A percentile compares a stretch with the other conserved stretches of the same genome.
phyloP scores from a whole-genome alignment of 768 basidiomycete species.

The Tulasnella sp. region DNA sequence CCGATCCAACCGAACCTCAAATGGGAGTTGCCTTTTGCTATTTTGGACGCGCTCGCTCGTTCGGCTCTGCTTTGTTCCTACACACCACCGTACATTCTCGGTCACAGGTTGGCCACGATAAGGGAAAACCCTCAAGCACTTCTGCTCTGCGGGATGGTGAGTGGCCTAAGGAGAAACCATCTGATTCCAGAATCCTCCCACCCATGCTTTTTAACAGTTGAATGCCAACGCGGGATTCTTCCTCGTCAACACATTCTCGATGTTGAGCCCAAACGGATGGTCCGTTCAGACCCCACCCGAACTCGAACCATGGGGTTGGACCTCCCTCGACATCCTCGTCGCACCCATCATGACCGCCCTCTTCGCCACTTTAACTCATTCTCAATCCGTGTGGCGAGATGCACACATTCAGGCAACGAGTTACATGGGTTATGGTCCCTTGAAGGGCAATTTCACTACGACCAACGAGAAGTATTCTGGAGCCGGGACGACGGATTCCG shows the following conservation, averaged over 20 bases:
- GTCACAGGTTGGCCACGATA: constrained; percentile 40
- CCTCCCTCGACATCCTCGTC: constrained; percentile 73
- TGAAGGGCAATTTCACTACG: not conserved
- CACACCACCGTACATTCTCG: constrained; percentile 56
- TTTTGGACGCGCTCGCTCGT: constrained; percentile 72
- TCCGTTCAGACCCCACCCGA: constrained; percentile 67
- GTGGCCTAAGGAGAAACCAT: not conserved
- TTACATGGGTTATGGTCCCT: not conserved
- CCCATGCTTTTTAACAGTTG: constrained; percentile 32
- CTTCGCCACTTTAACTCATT: constrained; percentile 75
- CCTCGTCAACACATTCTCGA: constrained; percentile 59
- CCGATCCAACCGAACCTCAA: constrained; percentile 33
- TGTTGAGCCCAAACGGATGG: constrained; percentile 62
- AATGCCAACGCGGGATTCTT: constrained; percentile 77
- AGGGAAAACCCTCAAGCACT: constrained; percentile 67
- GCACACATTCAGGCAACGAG: not conserved
- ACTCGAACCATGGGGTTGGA: constrained; percentile 76
- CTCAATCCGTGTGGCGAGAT: constrained; percentile 58
- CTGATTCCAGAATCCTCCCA: not conserved
- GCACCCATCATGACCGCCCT: constrained; percentile 67
- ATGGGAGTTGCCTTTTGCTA: constrained; percentile 59
- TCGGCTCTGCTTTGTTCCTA: constrained; percentile 68
- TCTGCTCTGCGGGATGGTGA: constrained; percentile 54
- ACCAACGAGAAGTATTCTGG: constrained; percentile 35
- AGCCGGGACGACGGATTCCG: constrained; percentile 25